A percentile compares a stretch with the other conserved stretches of the same genome.
Evolutionary conservation across 2,329 filamentous ascomycete genomes (phyloP).

Genomic region (Leptographium radiaticola): DNA sequence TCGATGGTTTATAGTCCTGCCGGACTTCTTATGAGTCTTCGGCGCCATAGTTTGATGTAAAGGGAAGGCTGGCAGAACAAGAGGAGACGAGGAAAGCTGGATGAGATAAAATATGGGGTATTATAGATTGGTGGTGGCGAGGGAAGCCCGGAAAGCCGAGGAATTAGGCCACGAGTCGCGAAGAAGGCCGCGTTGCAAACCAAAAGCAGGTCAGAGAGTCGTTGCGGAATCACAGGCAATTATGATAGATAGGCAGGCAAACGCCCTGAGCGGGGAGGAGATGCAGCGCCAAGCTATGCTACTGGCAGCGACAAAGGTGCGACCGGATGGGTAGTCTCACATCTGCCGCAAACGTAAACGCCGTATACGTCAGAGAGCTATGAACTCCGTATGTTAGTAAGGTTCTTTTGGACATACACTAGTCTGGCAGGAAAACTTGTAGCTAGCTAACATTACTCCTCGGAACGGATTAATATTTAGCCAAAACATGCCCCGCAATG

Average conservation of each 20-base stretch:
- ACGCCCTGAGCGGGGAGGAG: too few species aligned
- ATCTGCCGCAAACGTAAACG: not conserved
- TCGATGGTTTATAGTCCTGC: conserved; percentile 39
- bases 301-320: too few species aligned
- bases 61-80: not conserved
- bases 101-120: not conserved
- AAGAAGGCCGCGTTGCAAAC: not conserved
- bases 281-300: too few species aligned
- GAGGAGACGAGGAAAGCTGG: not conserved
- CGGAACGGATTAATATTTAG: not conserved
- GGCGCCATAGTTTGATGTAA: conserved; percentile 24
- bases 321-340: not conserved
- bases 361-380: not conserved
- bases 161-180: not conserved
- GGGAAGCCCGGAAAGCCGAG: not conserved
- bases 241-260: too few species aligned
- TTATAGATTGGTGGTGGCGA: not conserved
- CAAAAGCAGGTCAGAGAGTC: not conserved
- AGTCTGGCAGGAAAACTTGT: not conserved
- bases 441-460: not conserved
- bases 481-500: not conserved
- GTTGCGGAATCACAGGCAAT: not conserved
- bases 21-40: conserved; percentile 24
- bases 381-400: not conserved
- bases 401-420: not conserved